Conservation (phyloP, 1,284 basidiomycete genomes). For the Sanghuangporus weigelae region DNA sequence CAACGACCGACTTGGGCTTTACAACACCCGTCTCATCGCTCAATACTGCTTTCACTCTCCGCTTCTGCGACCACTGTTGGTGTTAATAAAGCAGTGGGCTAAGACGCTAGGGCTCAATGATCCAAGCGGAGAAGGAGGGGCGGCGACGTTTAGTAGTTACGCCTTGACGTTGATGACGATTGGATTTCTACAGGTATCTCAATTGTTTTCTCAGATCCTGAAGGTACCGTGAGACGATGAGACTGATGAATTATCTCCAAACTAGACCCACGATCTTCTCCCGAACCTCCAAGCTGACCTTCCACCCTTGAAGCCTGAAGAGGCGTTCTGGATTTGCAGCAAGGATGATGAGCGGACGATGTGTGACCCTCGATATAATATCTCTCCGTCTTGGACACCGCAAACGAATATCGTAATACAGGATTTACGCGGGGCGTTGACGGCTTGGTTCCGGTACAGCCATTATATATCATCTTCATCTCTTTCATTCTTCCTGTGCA, state of each 20-base stretch:
- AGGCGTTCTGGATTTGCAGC: slow-evolving; percentile 34
- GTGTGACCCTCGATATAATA: slow-evolving; percentile 37
- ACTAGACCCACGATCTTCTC: slow-evolving; percentile 36
- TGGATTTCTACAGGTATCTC: slow-evolving; percentile 45
- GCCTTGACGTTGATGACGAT: slow-evolving; percentile 54
- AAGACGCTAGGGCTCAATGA: slow-evolving; percentile 43
- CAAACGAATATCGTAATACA: slow-evolving; percentile 13
- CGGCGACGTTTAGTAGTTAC: slow-evolving; percentile 50
- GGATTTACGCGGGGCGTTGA: slow-evolving; percentile 28
- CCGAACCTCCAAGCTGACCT: slow-evolving; percentile 47
- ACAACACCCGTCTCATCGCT: slow-evolving; percentile 45
- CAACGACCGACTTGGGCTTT: slow-evolving; percentile 49
- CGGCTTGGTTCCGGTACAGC: slow-evolving; percentile 45
- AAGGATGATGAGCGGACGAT: slow-evolving; percentile 22
- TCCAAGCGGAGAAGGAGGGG: slow-evolving; percentile 26
- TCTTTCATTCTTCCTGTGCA: not conserved
- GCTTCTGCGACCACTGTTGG: slow-evolving; percentile 36
- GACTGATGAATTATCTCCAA: not conserved
- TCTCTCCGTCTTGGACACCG: slow-evolving; percentile 23
- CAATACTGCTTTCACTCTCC: slow-evolving; percentile 42
- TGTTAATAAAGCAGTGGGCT: slow-evolving; percentile 50
- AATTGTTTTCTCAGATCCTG: not conserved
- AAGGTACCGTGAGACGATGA: not conserved
- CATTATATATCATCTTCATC: not conserved
- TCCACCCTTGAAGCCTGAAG: slow-evolving; percentile 20